These are phyloP conservation scores for Botrytis pseudocinerea DNA, from an alignment of 2,329 filamentous ascomycete species.

Conservation along the genomic window DNA sequence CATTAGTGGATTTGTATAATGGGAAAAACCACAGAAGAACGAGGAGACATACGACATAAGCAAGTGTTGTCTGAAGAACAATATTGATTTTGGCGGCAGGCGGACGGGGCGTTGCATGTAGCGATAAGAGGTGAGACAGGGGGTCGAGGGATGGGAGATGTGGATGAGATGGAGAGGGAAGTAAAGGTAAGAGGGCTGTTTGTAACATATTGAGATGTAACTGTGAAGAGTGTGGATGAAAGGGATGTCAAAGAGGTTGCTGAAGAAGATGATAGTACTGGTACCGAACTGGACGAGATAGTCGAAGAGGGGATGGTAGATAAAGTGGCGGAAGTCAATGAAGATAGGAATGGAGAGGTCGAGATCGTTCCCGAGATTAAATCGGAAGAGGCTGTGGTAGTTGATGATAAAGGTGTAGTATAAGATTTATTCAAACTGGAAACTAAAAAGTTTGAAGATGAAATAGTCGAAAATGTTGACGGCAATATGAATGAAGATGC, in stretches of 20 bases:
- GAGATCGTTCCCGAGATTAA: background rate
- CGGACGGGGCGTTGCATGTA: background rate
- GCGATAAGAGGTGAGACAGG: slow-evolving; percentile 1
- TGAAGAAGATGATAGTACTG: background rate
- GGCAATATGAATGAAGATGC: background rate
- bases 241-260: background rate
- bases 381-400: background rate
- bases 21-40: too few species aligned
- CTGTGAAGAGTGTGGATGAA: background rate
- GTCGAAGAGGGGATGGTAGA: background rate
- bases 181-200: background rate
- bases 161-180: background rate
- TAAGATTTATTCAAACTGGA: background rate
- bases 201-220: background rate
- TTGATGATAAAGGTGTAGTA: background rate
- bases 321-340: background rate
- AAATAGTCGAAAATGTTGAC: background rate
- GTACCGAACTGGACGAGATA: background rate
- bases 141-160: background rate
- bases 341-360: background rate
- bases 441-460: background rate
- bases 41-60: slow-evolving; percentile 3
- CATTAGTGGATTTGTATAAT: background rate
- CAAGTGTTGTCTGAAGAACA: slow-evolving; percentile 9
- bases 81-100: background rate